Evolutionary conservation across 352 stramenopile genomes (phyloP).

Genomic region (Phytophthora melonis): DNA sequence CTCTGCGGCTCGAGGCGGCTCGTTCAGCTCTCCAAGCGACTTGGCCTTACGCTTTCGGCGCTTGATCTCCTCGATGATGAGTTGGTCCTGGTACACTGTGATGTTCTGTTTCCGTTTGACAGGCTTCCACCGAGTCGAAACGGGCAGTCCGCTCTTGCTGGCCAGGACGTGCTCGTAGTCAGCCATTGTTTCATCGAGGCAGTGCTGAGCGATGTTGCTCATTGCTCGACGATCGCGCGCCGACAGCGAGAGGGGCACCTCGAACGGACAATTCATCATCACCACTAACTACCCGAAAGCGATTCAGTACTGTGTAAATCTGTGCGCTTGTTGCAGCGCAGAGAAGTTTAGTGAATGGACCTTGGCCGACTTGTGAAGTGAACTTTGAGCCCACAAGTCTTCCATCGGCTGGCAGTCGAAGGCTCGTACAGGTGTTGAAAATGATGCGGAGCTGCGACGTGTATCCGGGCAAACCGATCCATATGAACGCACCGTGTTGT

Average conservation of each 20-base stretch:
- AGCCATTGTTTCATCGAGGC: slow-evolving; percentile 33
- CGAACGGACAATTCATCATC: slow-evolving; percentile 32
- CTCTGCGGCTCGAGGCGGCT: slow-evolving; percentile 28
- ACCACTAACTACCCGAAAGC: background rate
- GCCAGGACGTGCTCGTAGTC: slow-evolving; percentile 46
- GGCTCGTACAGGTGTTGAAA: slow-evolving; percentile 7
- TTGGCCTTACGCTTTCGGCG: slow-evolving; percentile 35
- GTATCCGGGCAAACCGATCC: background rate
- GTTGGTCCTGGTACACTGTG: slow-evolving; percentile 38
- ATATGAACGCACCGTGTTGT: slow-evolving; percentile 16
- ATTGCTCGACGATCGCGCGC: slow-evolving; percentile 37
- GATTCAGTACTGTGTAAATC: slow-evolving; percentile 7
- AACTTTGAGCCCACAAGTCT: slow-evolving; percentile 13
- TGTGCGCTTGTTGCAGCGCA: slow-evolving; percentile 3
- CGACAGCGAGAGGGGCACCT: slow-evolving; percentile 38
- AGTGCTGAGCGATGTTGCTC: slow-evolving; percentile 26
- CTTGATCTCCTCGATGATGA: slow-evolving; percentile 36
- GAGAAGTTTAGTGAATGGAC: slow-evolving; percentile 31
- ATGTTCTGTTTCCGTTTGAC: slow-evolving; percentile 42
- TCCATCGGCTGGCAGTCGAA: background rate
- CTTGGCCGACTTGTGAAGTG: background rate
- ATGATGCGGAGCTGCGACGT: slow-evolving; percentile 26
- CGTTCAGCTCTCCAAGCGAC: slow-evolving; percentile 33
- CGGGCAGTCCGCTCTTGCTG: slow-evolving; percentile 32
- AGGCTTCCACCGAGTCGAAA: slow-evolving; percentile 38